A percentile compares a stretch with the other conserved stretches of the same genome.
Evolutionary conservation across 2,329 filamentous ascomycete genomes (phyloP).

Genomic region (Ascocoryne sarcoides): DNA sequence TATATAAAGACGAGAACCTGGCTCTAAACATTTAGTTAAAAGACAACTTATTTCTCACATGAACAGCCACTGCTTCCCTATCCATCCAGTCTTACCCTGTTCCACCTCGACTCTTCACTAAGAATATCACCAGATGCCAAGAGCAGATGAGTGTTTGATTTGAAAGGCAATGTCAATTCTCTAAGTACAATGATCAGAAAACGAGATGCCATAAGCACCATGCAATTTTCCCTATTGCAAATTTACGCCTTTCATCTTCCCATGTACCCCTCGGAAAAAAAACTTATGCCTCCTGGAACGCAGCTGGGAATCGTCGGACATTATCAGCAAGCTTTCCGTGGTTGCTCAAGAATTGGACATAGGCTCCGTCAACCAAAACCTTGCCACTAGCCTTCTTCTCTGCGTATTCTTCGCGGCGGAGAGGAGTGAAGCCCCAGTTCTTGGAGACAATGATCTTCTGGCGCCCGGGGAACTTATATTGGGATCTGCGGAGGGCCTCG

Average conservation of each 20-base stretch:
- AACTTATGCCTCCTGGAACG: slow-evolving; percentile 30
- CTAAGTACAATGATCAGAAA: slow-evolving; percentile 1
- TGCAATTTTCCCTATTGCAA: slow-evolving; percentile 2
- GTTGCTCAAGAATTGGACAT: slow-evolving; percentile 98
- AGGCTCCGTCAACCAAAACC: slow-evolving; percentile 96
- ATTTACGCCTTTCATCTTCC: slow-evolving; percentile 1
- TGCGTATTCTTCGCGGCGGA: slow-evolving; percentile 95
- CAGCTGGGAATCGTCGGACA: slow-evolving; percentile 90
- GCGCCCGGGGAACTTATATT: slow-evolving; percentile 99
- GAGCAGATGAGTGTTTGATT: too few relatives aligned
- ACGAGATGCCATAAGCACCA: background rate
- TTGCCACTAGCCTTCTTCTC: slow-evolving; percentile 87
- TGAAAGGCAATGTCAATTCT: background rate
- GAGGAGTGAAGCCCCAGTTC: slow-evolving; percentile 99
- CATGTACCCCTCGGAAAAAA: background rate
- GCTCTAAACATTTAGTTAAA: too few relatives aligned
- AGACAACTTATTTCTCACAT: too few relatives aligned
- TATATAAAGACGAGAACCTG: too few relatives aligned
- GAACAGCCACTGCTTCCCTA: too few relatives aligned
- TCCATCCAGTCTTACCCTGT: too few relatives aligned
- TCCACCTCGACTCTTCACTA: too few relatives aligned
- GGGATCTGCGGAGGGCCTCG: slow-evolving; percentile 96
- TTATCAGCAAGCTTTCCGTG: slow-evolving; percentile 79
- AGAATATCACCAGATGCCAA: too few relatives aligned
- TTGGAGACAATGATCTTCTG: slow-evolving; percentile 99